These are phyloP conservation scores for Antitrichia curtipendula DNA, from an alignment of 225 moss, liverwort and hornwort genomes.

Conservation along the genomic window DNA sequence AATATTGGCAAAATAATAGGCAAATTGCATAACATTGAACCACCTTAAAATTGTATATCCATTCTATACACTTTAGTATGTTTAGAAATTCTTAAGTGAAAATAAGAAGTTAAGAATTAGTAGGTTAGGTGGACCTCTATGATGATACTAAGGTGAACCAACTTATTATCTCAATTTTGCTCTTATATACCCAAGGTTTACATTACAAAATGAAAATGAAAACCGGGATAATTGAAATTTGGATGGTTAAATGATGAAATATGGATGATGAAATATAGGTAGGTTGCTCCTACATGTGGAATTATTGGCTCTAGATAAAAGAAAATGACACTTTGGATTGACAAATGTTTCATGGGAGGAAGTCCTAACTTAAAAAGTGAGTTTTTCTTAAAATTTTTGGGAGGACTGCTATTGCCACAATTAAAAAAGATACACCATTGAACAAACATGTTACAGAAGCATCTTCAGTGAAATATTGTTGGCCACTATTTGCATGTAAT, in stretches of 20 bases:
- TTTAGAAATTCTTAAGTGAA: not conserved
- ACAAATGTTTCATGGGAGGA: not conserved
- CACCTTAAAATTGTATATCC: not conserved
- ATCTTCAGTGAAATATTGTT: not conserved
- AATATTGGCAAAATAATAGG: not conserved
- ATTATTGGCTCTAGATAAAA: not conserved
- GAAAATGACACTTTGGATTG: accelerated
- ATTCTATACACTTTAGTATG: not conserved
- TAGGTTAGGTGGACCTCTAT: accelerated
- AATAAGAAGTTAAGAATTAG: accelerated
- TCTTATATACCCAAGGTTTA: accelerated
- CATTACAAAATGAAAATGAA: not conserved
- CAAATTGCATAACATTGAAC: not conserved
- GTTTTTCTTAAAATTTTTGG: no score
- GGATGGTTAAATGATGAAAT: no score
- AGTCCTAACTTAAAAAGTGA: not conserved
- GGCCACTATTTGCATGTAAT: not conserved
- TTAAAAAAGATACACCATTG: not conserved
- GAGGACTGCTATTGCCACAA: not conserved
- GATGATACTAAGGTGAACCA: not conserved
- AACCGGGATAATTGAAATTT: not conserved
- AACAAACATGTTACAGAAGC: not conserved
- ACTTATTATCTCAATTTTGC: accelerated
- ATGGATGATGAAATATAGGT: no score
- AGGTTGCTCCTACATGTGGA: not conserved